phyloP scores from a whole-genome alignment of 306 rosid species.

The Rosa persica region DNA sequence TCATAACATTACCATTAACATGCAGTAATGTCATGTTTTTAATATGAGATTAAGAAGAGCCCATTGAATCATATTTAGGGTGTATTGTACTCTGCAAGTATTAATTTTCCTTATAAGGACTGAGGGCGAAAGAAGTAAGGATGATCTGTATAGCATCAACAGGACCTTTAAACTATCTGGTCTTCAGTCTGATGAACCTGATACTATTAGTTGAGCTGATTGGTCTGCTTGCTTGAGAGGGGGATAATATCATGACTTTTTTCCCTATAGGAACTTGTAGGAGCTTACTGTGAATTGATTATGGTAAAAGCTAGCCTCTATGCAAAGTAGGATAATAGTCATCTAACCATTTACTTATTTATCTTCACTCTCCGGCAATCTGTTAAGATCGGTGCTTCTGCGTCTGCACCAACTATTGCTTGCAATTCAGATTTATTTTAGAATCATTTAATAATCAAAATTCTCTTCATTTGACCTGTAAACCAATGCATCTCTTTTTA shows the following conservation, averaged over 20 bases:
- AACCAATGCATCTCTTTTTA: not conserved
- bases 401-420: not conserved
- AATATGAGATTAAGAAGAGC: not conserved
- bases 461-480: not conserved
- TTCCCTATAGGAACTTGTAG: not conserved
- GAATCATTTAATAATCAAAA: not conserved
- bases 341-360: conserved; percentile 4
- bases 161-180: not conserved
- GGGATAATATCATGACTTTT: not conserved
- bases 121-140: not conserved
- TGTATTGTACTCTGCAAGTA: not conserved
- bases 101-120: not conserved
- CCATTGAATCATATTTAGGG: not conserved
- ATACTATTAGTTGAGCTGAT: not conserved
- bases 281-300: not conserved
- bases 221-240: not conserved
- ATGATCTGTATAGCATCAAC: not conserved
- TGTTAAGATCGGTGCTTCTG: not conserved
- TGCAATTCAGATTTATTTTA: not conserved
- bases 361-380: not conserved
- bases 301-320: not conserved
- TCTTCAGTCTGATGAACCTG: not conserved
- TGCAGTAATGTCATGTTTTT: not conserved
- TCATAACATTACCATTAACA: not conserved
- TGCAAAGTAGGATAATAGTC: not conserved